Evolutionary conservation across 305 asterid species (phyloP).

Genomic region (Nicotiana rustica): DNA sequence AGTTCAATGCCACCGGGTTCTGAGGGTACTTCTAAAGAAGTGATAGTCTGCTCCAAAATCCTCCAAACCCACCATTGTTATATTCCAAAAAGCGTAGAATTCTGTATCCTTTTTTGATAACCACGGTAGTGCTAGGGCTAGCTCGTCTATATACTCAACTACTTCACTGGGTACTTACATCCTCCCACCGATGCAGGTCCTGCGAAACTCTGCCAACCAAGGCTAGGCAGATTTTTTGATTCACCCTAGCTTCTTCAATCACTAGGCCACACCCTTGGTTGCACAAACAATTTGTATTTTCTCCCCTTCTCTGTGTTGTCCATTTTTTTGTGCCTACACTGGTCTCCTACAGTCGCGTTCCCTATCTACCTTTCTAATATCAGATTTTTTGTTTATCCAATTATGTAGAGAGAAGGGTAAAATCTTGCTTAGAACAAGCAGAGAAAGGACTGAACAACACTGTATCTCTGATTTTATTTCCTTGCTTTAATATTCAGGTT

Average conservation of each 20-base stretch:
- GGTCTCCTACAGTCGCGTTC: neutral
- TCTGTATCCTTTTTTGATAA: neutral
- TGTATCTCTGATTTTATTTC: slow-evolving; percentile 30
- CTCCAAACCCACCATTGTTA: neutral
- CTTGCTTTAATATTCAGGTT: slow-evolving; percentile 50
- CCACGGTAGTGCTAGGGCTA: neutral
- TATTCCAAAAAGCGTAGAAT: neutral
- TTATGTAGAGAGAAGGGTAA: slow-evolving; percentile 6
- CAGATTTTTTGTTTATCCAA: neutral
- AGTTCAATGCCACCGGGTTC: neutral
- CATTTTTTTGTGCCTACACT: neutral
- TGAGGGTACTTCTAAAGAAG: neutral
- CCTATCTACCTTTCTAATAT: slow-evolving; percentile 10
- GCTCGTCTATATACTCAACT: neutral
- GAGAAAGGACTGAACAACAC: neutral
- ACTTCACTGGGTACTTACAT: neutral
- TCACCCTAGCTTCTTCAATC: slow-evolving; percentile 18
- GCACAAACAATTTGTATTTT: neutral
- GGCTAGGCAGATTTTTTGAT: neutral
- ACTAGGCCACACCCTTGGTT: neutral
- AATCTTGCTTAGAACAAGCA: neutral
- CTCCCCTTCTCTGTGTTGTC: neutral
- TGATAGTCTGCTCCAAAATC: neutral
- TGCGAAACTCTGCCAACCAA: neutral
- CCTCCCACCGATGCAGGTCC: neutral